phyloP scores from a whole-genome alignment of 345 rosid genomes.

The Eucalyptus paniculata region DNA sequence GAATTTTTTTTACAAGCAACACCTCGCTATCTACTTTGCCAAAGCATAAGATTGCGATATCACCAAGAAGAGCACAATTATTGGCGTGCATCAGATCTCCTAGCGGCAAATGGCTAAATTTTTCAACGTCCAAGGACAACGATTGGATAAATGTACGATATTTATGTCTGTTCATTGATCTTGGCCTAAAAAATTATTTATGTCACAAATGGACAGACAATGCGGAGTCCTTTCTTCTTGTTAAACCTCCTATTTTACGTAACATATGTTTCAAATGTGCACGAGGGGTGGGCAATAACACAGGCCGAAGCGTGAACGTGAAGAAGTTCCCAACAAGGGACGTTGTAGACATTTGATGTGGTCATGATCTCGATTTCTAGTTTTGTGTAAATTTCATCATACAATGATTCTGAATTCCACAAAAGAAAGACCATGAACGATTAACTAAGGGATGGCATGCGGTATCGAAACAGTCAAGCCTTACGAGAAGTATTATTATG shows the following conservation, averaged over 20 bases:
- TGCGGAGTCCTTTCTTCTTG: neutral
- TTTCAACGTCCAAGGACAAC: neutral
- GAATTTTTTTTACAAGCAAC: neutral
- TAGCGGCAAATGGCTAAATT: neutral
- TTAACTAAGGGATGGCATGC: neutral
- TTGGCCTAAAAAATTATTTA: neutral
- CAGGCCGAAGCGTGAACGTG: neutral
- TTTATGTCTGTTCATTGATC: neutral
- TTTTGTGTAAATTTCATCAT: neutral
- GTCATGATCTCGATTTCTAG: neutral
- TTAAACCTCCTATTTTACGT: neutral
- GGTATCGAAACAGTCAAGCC: neutral
- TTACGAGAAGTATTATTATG: neutral
- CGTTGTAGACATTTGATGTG: neutral
- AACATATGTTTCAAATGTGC: neutral
- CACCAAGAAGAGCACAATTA: neutral
- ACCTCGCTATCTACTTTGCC: neutral
- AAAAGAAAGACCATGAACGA: neutral
- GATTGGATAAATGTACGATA: neutral
- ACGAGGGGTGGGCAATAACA: neutral
- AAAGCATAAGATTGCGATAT: neutral
- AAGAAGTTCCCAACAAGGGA: neutral
- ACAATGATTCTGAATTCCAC: neutral
- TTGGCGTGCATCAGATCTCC: neutral
- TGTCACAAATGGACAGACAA: neutral